These are phyloP conservation scores for Vicia sativa DNA, from an alignment of 306 rosid genomes.

Conservation along the genomic window DNA sequence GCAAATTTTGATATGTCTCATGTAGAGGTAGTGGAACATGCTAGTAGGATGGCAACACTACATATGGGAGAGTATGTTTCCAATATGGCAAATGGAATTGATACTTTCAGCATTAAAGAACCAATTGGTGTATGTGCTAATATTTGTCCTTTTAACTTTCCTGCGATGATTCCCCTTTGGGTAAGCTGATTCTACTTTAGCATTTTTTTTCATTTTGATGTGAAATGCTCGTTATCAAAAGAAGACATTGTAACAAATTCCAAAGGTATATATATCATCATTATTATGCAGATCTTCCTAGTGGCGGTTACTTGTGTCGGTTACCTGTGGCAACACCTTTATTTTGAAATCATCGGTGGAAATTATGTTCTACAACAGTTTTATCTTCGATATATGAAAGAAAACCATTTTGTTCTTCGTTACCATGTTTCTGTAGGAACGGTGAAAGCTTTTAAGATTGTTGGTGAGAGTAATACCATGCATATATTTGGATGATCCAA, in stretches of 20 bases:
- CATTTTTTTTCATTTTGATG: too few species aligned
- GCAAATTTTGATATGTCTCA: slow-evolving; percentile 27
- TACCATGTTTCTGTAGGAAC: too few species aligned
- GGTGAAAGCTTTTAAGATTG: too few species aligned
- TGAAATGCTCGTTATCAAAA: not conserved
- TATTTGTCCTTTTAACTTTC: slow-evolving; percentile 96
- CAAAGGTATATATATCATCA: slow-evolving; percentile 4
- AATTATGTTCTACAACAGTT: too few species aligned
- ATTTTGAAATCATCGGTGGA: slow-evolving; percentile 91
- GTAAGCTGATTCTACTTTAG: slow-evolving; percentile 52
- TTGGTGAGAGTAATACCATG: too few species aligned
- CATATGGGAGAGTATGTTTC: slow-evolving; percentile 96
- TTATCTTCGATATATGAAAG: too few species aligned
- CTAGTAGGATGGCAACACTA: slow-evolving; percentile 90
- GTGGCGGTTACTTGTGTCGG: too few species aligned
- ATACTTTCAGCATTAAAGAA: slow-evolving; percentile 84
- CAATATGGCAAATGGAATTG: slow-evolving; percentile 86
- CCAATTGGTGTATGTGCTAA: slow-evolving; percentile 98
- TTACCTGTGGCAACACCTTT: slow-evolving; percentile 90
- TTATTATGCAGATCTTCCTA: slow-evolving; percentile 91
- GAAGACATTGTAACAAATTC: too few species aligned
- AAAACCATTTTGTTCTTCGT: too few species aligned
- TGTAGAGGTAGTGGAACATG: slow-evolving; percentile 98
- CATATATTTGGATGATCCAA: too few species aligned
- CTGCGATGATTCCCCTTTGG: slow-evolving; percentile 99